A percentile compares a stretch with the other conserved stretches of the same genome.
These are phyloP conservation scores for Coprinopsis cinerea DNA, from an alignment of 768 basidiomycete species.

Conservation along the genomic window DNA sequence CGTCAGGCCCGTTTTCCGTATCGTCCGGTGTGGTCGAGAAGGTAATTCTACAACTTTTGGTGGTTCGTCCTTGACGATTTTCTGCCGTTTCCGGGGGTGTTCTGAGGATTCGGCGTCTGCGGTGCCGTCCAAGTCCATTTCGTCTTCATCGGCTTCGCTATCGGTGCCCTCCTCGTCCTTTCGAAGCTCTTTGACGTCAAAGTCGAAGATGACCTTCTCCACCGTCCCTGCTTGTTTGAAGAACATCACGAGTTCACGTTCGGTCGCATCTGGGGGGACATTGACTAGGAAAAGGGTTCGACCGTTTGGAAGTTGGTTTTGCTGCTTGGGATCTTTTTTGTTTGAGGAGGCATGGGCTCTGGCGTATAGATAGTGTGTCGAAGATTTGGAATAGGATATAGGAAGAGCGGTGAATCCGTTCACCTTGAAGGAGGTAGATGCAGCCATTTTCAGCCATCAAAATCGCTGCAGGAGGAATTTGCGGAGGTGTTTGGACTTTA, in stretches of 20 bases:
- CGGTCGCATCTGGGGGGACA: constrained; percentile 82
- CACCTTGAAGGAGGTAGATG: constrained; percentile 14
- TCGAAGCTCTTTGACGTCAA: constrained; percentile 7
- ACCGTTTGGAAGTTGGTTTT: constrained; percentile 36
- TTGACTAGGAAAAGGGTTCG: constrained; percentile 88
- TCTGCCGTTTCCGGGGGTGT: constrained; percentile 34
- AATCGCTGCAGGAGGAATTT: too few relatives aligned
- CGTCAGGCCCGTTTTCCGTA: constrained; percentile 57
- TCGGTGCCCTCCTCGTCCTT: constrained; percentile 4
- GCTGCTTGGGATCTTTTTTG: constrained; percentile 1
- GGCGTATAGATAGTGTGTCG: constrained; percentile 73
- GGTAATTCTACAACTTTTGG: constrained; percentile 64
- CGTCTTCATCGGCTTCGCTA: constrained; percentile 9
- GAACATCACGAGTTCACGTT: constrained; percentile 69
- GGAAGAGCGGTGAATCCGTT: constrained; percentile 48
- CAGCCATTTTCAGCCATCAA: too few relatives aligned
- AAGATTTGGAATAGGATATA: constrained; percentile 33
- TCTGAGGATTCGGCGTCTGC: background rate
- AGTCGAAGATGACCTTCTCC: constrained; percentile 11
- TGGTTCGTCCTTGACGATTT: constrained; percentile 27
- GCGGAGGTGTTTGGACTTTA: too few relatives aligned
- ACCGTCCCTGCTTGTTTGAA: constrained; percentile 50
- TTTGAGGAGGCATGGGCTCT: constrained; percentile 27
- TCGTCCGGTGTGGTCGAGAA: constrained; percentile 39
- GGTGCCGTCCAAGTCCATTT: background rate